Conservation (phyloP, 1,284 basidiomycete species). For the Rhodofomes roseus region DNA sequence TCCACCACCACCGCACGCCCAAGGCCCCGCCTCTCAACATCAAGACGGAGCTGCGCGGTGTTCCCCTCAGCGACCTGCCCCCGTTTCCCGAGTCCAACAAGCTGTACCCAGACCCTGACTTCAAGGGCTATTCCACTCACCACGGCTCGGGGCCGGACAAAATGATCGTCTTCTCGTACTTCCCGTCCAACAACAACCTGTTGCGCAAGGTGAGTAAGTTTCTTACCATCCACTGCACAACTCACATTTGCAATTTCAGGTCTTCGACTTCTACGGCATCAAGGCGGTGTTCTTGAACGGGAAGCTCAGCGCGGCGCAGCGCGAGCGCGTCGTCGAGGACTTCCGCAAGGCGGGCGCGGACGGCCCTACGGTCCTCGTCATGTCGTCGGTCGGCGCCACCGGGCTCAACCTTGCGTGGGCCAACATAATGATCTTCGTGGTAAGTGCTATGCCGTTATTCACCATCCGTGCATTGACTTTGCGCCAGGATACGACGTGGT, state of each 20-base stretch:
- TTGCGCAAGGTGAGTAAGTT: not conserved
- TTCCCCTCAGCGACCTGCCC: not conserved
- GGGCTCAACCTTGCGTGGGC: constrained; percentile 20
- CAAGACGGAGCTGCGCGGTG: not conserved
- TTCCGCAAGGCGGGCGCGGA: not conserved
- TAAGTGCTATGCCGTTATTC: constrained; percentile 3
- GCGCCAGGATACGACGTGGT: constrained; percentile 18
- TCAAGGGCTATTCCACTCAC: not conserved
- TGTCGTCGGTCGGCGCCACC: constrained; percentile 16
- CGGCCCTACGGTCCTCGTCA: constrained; percentile 11
- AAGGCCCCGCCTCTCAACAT: no score
- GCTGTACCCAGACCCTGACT: not conserved
- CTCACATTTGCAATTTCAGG: not conserved
- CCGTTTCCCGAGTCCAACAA: not conserved
- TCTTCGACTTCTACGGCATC: no score
- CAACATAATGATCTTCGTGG: constrained; percentile 19
- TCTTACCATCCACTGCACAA: not conserved
- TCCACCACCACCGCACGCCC: constrained; percentile 3
- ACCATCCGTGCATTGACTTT: not conserved
- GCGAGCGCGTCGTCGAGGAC: not conserved
- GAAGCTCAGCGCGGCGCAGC: not conserved
- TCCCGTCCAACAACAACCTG: constrained; percentile 10
- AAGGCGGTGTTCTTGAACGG: not conserved
- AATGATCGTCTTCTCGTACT: constrained; percentile 18
- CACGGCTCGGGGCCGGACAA: constrained; percentile 3